A percentile compares a stretch with the other conserved stretches of the same genome.
phyloP scores from a whole-genome alignment of 176 grass and related monocot species.

The Themeda triandra region DNA sequence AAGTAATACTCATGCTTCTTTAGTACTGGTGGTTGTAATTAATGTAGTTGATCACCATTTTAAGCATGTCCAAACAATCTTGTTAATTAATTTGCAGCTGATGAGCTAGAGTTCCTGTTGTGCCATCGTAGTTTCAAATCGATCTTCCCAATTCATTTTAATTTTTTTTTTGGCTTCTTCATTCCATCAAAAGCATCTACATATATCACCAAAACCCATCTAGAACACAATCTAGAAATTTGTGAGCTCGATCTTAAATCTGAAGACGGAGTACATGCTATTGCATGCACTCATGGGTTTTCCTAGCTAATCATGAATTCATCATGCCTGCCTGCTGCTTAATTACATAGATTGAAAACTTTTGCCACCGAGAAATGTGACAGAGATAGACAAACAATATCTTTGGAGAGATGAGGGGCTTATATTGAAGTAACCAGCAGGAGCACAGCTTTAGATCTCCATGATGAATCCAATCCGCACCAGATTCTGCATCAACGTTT shows the following conservation, averaged over 20 bases:
- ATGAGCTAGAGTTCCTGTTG: neutral
- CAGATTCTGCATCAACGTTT: slow-evolving; percentile 32
- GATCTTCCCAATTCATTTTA: neutral
- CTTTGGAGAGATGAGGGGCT: neutral
- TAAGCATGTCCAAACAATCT: neutral
- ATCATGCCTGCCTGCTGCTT: neutral
- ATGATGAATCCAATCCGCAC: neutral
- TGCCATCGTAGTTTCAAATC: neutral
- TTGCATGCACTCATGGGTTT: neutral
- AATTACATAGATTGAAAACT: neutral
- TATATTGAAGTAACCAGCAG: neutral
- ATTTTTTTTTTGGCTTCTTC: neutral
- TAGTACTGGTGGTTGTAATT: slow-evolving; percentile 30
- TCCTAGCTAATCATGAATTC: neutral
- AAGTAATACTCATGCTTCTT: neutral
- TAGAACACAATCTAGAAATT: neutral
- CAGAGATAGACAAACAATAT: neutral
- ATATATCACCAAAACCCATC: neutral
- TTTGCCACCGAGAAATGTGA: neutral
- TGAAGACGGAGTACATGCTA: neutral
- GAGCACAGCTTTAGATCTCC: slow-evolving; percentile 27
- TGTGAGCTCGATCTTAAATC: neutral
- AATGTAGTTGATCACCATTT: slow-evolving; percentile 22
- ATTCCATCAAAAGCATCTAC: neutral
- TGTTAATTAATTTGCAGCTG: neutral